Conservation (phyloP, 1,284 basidiomycete genomes). For the Heterobasidion occidentale region DNA sequence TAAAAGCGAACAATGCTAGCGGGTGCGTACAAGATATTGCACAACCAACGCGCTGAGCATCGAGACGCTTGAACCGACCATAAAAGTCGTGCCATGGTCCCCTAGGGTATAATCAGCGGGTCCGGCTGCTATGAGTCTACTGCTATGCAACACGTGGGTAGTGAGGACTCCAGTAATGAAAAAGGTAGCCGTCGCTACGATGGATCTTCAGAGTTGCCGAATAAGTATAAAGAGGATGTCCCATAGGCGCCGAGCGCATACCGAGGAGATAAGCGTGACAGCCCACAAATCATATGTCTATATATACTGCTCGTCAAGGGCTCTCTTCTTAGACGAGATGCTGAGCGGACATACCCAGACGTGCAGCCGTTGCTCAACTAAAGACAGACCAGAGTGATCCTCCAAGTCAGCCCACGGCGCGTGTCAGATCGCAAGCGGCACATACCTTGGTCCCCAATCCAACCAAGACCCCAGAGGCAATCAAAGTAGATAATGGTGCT, state of each 20-base stretch:
- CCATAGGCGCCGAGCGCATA: slow-evolving; percentile 14
- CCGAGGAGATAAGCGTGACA: slow-evolving; percentile 54
- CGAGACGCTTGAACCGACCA: slow-evolving; percentile 29
- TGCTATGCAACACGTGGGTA: slow-evolving; percentile 31
- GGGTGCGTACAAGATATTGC: slow-evolving; percentile 26
- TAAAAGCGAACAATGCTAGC: not conserved
- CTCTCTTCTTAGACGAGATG: too few species aligned
- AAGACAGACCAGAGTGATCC: too few species aligned
- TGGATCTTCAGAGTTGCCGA: slow-evolving; percentile 8
- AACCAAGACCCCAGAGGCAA: slow-evolving; percentile 50
- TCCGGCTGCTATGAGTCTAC: slow-evolving; percentile 14
- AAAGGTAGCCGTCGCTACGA: slow-evolving; percentile 43
- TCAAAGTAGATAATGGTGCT: slow-evolving; percentile 22
- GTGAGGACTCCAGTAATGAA: slow-evolving; percentile 43
- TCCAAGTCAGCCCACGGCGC: too few species aligned
- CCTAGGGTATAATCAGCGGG: slow-evolving; percentile 30
- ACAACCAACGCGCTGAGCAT: slow-evolving; percentile 25
- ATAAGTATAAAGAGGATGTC: not conserved
- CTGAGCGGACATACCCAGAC: slow-evolving; percentile 35
- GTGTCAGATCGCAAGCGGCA: not conserved
- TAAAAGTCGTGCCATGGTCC: slow-evolving; percentile 23
- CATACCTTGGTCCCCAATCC: slow-evolving; percentile 56
- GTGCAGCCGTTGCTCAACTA: slow-evolving; percentile 54
- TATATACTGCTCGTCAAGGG: not conserved
- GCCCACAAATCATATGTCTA: slow-evolving; percentile 65